Evolutionary conservation across 192 early-diverging fungal species (phyloP), one percentile per base, ranked within the genome.

Genomic region (Paraglomus brasilianum): DNA sequence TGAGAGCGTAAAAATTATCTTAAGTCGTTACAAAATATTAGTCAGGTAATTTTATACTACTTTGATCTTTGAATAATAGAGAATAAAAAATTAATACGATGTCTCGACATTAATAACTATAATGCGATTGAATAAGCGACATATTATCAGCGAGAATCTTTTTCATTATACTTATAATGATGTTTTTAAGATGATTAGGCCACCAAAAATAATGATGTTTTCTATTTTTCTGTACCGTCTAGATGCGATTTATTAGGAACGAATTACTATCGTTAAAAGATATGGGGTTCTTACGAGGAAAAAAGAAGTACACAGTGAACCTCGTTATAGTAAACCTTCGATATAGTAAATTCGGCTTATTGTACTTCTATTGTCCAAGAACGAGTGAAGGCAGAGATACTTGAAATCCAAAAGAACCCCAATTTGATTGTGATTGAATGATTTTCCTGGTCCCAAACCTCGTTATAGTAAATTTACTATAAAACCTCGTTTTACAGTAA

Each of bases 131-230:
- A 60, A 42, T 43, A 60, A 60, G 39, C 40, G 5, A 60, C 58
- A 60, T 41, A 60, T 60, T 60, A n/a, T n/a, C n/a, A n/a, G 58
- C 44, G 5, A 41, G 58, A 60, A 60, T 60, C 39, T 60, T 19
- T 60, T 57, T 39, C 22, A 39, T 57, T 57, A 57, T 57, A 8
- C 55, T 60, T 60, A 60, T 19, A 5, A 41, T 60, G 39, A 60
- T 60, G 58, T 43, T 41, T 41, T 60, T 41, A 41, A 41, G 58
- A 38, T 1, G 5, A 42, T 17, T 60, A 60, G 15, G 41, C 39
- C 5, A 5, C 40, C 40, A 60, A 60, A n/a, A n/a, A n/a, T n/a
- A 43, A 41, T 60, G 39, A 60, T 60, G 39, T 60, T 41, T 42
- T 42, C 21, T 61, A 43, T 61, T 61, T 61, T 43, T 61, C n/a